Conservation (phyloP, 2,329 filamentous ascomycete species). For the Rasamsonia emersonii region DNA sequence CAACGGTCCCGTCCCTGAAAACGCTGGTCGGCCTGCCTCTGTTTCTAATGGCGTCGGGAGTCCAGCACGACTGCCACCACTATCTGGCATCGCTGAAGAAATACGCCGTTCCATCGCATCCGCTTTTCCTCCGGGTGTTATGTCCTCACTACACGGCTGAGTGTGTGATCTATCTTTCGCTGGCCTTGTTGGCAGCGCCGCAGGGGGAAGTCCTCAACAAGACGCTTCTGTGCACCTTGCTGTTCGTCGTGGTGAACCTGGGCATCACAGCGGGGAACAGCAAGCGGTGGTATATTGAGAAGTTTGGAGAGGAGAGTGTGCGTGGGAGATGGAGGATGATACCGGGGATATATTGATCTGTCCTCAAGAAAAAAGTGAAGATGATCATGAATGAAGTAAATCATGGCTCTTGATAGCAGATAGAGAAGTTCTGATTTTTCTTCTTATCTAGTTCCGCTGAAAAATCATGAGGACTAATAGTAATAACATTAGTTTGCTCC, state of each 20-base stretch:
- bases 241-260: slow-evolving; percentile 72
- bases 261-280: slow-evolving; percentile 73
- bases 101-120: slow-evolving; percentile 70
- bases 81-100: slow-evolving; percentile 65
- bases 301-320: slow-evolving; percentile 62
- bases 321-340: slow-evolving; percentile 65
- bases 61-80: slow-evolving; percentile 67
- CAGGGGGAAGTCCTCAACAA: slow-evolving; percentile 56
- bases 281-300: slow-evolving; percentile 66
- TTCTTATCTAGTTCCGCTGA: too few relatives aligned
- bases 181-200: slow-evolving; percentile 68
- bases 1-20: slow-evolving; percentile 39
- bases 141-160: slow-evolving; percentile 92
- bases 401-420: too few relatives aligned
- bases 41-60: slow-evolving; percentile 60
- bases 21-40: slow-evolving; percentile 50
- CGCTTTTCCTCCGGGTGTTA: slow-evolving; percentile 62
- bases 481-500: too few relatives aligned
- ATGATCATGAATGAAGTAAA: too few relatives aligned
- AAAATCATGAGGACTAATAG: too few relatives aligned
- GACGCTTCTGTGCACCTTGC: slow-evolving; percentile 60
- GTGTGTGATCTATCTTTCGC: slow-evolving; percentile 70
- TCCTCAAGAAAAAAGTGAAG: neutral
- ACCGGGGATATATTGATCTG: slow-evolving; percentile 42
- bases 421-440: too few relatives aligned